A percentile compares a stretch with the other conserved stretches of the same genome.
These are phyloP conservation scores for Nepenthes gracilis DNA, from an alignment of 148 eudicot species.

Conservation along the genomic window DNA sequence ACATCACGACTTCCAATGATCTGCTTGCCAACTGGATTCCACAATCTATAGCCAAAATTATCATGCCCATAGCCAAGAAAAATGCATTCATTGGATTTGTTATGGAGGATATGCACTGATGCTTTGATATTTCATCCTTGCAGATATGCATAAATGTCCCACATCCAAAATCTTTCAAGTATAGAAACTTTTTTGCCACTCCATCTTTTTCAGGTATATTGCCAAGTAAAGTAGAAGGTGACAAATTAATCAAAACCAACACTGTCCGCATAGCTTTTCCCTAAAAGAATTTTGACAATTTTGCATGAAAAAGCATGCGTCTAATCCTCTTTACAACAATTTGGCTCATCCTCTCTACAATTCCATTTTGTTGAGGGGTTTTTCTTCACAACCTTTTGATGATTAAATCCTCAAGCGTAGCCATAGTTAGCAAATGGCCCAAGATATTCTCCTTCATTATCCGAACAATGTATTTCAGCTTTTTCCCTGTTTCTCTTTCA, in stretches of 20 bases:
- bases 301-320: background rate
- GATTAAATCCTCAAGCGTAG: background rate
- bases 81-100: background rate
- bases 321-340: background rate
- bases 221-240: too few species aligned
- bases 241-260: too few species aligned
- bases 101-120: conserved; percentile 2
- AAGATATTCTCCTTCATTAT: conserved; percentile 4
- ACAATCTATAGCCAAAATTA: conserved; percentile 6
- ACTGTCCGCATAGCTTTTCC: background rate
- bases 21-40: conserved; percentile 5
- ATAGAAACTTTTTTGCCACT: background rate
- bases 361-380: background rate
- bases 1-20: conserved; percentile 8
- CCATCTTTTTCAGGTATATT: background rate
- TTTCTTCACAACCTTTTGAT: background rate
- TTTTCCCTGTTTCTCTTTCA: conserved; percentile 3
- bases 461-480: conserved; percentile 2
- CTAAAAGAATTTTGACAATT: background rate
- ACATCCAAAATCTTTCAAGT: conserved; percentile 7
- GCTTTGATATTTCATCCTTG: too few species aligned
- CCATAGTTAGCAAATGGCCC: background rate
- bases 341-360: background rate
- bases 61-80: conserved; percentile 1
- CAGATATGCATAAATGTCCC: background rate